Evolutionary conservation across 495 filamentous ascomycete genomes (phyloP).

Genomic region (Cairneyella variabilis): DNA sequence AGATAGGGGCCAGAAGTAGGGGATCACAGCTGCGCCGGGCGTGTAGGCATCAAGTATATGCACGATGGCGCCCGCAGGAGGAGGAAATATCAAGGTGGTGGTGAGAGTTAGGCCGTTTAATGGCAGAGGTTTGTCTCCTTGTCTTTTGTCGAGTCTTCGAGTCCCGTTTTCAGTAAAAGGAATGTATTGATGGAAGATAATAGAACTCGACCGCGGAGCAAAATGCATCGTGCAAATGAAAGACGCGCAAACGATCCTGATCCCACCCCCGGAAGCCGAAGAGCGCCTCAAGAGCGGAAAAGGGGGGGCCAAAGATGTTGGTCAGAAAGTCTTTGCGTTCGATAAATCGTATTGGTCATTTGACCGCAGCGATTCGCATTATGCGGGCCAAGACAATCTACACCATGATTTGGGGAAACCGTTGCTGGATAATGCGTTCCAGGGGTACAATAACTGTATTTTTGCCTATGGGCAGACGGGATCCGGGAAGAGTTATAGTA

Average conservation of each 20-base stretch:
- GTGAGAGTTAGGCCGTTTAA: slow-evolving; percentile 93
- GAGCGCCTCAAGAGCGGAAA: slow-evolving; percentile 42
- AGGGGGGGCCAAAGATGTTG: slow-evolving; percentile 64
- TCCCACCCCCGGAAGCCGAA: slow-evolving; percentile 64
- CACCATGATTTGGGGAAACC: slow-evolving; percentile 86
- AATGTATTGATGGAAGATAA: background rate
- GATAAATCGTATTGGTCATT: slow-evolving; percentile 99
- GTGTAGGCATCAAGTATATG: slow-evolving; percentile 11
- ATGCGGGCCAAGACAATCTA: slow-evolving; percentile 85
- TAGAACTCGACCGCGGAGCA: slow-evolving; percentile 84
- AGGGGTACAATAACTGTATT: slow-evolving; percentile 99
- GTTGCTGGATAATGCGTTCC: slow-evolving; percentile 95
- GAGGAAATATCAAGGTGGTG: slow-evolving; percentile 99
- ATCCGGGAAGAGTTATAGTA: slow-evolving; percentile 97
- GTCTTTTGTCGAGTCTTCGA: background rate
- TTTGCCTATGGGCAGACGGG: slow-evolving; percentile 99
- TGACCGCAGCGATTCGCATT: slow-evolving; percentile 72
- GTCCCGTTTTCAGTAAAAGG: background rate
- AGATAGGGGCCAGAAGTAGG: too few relatives aligned
- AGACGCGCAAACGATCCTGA: slow-evolving; percentile 82
- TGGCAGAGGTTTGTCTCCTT: slow-evolving; percentile 66
- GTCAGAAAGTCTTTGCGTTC: slow-evolving; percentile 88
- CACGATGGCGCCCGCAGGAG: slow-evolving; percentile 44
- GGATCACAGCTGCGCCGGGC: background rate
- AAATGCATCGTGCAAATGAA: slow-evolving; percentile 99